phyloP scores from a whole-genome alignment of 345 rosid species.

The Syzygium oleosum region DNA sequence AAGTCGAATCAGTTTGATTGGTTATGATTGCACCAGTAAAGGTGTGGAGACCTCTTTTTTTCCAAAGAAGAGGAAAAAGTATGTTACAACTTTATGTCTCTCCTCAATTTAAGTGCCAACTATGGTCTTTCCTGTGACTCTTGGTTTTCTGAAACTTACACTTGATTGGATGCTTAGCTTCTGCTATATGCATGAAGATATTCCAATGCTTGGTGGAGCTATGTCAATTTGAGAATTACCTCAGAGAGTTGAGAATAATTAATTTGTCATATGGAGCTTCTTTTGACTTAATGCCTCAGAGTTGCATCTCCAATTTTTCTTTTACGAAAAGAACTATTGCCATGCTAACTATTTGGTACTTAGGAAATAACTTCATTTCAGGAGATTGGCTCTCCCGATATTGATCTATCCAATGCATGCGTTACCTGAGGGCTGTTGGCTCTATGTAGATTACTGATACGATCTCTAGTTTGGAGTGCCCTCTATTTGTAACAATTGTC shows the following conservation, averaged over 20 bases:
- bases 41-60: background rate
- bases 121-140: background rate
- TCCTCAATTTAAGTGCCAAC: background rate
- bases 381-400: background rate
- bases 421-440: background rate
- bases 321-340: background rate
- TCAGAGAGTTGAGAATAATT: background rate
- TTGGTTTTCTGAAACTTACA: background rate
- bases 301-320: background rate
- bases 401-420: background rate
- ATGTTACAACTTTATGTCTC: background rate
- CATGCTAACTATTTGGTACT: background rate
- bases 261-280: background rate
- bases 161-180: background rate
- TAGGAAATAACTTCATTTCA: background rate
- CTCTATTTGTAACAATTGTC: background rate
- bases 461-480: background rate
- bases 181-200: background rate
- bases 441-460: background rate
- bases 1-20: background rate
- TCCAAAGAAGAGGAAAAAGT: background rate
- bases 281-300: background rate
- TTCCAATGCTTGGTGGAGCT: background rate
- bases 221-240: background rate
- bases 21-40: background rate